Evolutionary conservation across 2,329 filamentous ascomycete genomes (phyloP), one percentile per base, ranked within the genome.

Genomic region (Dactylellina haptotyla): DNA sequence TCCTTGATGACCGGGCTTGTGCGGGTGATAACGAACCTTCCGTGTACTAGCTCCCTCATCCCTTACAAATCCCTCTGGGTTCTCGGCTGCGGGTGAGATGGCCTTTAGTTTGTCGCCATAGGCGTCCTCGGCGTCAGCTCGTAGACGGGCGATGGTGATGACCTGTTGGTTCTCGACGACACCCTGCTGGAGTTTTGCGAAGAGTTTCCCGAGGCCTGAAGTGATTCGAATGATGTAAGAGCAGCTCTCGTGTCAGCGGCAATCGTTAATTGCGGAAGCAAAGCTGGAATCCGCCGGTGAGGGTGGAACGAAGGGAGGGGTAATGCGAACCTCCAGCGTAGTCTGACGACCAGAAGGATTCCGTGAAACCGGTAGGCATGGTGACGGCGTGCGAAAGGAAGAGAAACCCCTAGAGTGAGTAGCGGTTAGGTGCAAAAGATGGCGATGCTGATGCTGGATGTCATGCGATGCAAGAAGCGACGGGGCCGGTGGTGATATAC

Each of bases 331-430:
- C 93, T 85, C 91, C 93, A 81, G 94, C 94, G 85, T 98, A 98
- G 86, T 99, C 95, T 80, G 88, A 88, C 75, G 95, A 97, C 95
- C 95, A 99, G 84, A 99, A 98, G 56, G 93, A 97, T 83, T 94
- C 92, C 78, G 93, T 89, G 83, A 99, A 98, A 79, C 91, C 88
- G 78, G 91, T 61, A 26, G 70, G 70, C 70, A 75, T 75, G 43
- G 39, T 69, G 69, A 51, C 39, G 25, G 14, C 16, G 41, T 12
- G 26, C n/a, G 34, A 43, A 20, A 43, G 16, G 9, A 45, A 63
- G 34, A 18, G 30, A 41, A 34, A 45, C 56, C 25, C 46, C 56
- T 61, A 54, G 48, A 56, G 26, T 54, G 43, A 16, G 37, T 16
- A 45, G 56, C 6, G 34, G 46, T 46, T 61, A 54, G 48, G 39